Percentiles rank a stretch among this genome's conserved stretches.
Conservation (phyloP, 2,329 filamentous ascomycete species). For the Xylaria sp. region DNA sequence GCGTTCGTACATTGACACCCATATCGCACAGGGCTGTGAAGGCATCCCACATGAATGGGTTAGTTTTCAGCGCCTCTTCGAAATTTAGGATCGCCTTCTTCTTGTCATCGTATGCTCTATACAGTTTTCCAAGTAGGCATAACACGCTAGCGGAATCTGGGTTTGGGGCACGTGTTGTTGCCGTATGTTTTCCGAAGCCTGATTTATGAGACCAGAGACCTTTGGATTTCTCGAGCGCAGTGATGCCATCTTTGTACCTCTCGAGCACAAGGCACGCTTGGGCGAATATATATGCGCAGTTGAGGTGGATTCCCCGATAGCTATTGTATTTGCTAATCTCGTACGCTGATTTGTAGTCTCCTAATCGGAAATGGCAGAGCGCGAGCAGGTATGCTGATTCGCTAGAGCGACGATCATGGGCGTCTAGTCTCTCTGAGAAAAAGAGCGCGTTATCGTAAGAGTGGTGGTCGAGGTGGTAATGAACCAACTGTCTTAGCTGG, state of each 20-base stretch:
- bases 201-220: conserved; percentile 79
- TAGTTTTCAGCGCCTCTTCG: conserved; percentile 86
- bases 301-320: conserved; percentile 78
- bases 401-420: conserved; percentile 81
- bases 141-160: conserved; percentile 88
- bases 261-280: conserved; percentile 86
- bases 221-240: conserved; percentile 84
- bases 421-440: conserved; percentile 85
- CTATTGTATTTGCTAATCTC: conserved; percentile 80
- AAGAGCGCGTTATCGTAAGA: conserved; percentile 92
- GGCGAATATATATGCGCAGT: conserved; percentile 91
- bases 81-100: conserved; percentile 87
- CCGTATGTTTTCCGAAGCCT: conserved; percentile 84
- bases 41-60: conserved; percentile 98
- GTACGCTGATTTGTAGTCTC: conserved; percentile 85
- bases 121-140: conserved; percentile 87
- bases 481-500: conserved; percentile 68
- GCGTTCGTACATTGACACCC: conserved; percentile 82
- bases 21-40: conserved; percentile 89
- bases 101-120: conserved; percentile 82
- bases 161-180: conserved; percentile 76
- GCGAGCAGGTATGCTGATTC: conserved; percentile 87
- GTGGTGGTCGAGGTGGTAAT: conserved; percentile 87
- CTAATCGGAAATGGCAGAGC: conserved; percentile 84
- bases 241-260: conserved; percentile 81